These are phyloP conservation scores for Ananas comosus DNA, from an alignment of 176 grass and related monocot genomes.

Conservation along the genomic window DNA sequence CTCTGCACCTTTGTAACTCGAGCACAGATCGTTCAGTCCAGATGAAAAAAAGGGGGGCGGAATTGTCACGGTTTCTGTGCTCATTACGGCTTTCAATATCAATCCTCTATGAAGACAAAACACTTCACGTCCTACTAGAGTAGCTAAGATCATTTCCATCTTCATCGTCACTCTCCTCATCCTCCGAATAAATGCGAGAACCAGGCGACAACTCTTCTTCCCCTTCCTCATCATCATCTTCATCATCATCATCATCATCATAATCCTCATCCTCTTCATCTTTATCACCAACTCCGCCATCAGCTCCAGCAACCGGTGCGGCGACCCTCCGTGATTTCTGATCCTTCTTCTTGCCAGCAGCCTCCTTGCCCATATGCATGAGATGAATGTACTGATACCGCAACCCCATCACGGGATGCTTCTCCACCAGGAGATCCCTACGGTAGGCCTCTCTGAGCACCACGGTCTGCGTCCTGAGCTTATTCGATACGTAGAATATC, in stretches of 20 bases:
- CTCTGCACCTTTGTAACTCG: too few species aligned
- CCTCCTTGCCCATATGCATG: conserved; percentile 75
- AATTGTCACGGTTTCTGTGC: too few species aligned
- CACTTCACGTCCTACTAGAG: too few species aligned
- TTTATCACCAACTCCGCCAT: conserved; percentile 10
- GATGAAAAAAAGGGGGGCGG: too few species aligned
- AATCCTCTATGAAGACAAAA: not conserved
- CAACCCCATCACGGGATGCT: conserved; percentile 81
- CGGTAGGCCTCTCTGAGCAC: conserved; percentile 71
- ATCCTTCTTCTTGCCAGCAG: conserved; percentile 26
- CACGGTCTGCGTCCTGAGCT: conserved; percentile 70
- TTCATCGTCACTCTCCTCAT: conserved; percentile 47
- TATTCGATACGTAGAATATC: conserved; percentile 87
- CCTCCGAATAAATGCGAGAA: conserved; percentile 28
- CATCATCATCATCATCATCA: conserved; percentile 24
- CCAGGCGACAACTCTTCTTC: conserved; percentile 14
- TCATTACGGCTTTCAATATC: not conserved
- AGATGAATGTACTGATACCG: conserved; percentile 79
- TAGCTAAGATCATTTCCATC: conserved; percentile 6
- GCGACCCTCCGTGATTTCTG: conserved; percentile 12
- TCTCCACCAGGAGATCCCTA: conserved; percentile 65
- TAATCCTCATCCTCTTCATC: conserved; percentile 7
- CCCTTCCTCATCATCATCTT: conserved; percentile 32
- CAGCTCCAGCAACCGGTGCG: conserved; percentile 9
- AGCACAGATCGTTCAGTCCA: too few species aligned